These are phyloP conservation scores for Gracilaria domingensis DNA, from an alignment of 23 red algal genomes.

Conservation along the genomic window DNA sequence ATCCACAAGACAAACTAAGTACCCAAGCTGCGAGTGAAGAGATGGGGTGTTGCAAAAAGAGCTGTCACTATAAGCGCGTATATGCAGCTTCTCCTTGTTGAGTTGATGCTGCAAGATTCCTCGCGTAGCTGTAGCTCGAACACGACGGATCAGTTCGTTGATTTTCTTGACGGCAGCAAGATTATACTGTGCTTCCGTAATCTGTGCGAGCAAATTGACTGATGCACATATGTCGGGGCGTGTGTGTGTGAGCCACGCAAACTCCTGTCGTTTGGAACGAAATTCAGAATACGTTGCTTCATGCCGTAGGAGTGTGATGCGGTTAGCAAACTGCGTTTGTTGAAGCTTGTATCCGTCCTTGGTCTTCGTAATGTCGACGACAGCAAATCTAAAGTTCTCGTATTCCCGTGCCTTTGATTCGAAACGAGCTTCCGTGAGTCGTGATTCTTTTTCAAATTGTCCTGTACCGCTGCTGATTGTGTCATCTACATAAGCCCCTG, in stretches of 20 bases:
- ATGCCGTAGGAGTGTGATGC: neutral
- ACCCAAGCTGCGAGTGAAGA: constrained; percentile 37
- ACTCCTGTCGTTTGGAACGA: neutral
- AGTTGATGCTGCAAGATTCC: neutral
- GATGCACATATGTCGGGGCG: constrained; percentile 16
- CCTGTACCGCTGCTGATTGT: neutral
- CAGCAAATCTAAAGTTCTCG: constrained; percentile 15
- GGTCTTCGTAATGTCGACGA: neutral
- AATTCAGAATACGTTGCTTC: neutral
- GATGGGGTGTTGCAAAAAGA: constrained; percentile 18
- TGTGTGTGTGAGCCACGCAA: constrained; percentile 53
- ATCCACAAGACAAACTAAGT: neutral
- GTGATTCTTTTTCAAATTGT: neutral
- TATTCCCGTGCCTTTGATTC: neutral
- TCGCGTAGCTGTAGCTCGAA: neutral
- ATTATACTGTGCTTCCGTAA: constrained; percentile 18
- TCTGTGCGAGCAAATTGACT: constrained; percentile 36
- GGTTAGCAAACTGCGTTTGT: neutral
- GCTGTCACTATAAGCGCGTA: constrained; percentile 31
- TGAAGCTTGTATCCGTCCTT: neutral
- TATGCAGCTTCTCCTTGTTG: constrained; percentile 8
- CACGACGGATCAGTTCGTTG: constrained; percentile 14
- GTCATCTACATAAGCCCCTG: constrained; percentile 7
- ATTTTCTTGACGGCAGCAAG: neutral
- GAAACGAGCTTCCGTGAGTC: neutral